Percentiles rank a stretch among this genome's conserved stretches.
Evolutionary conservation across 306 rosid genomes (phyloP).

Genomic region (Urtica urens): DNA sequence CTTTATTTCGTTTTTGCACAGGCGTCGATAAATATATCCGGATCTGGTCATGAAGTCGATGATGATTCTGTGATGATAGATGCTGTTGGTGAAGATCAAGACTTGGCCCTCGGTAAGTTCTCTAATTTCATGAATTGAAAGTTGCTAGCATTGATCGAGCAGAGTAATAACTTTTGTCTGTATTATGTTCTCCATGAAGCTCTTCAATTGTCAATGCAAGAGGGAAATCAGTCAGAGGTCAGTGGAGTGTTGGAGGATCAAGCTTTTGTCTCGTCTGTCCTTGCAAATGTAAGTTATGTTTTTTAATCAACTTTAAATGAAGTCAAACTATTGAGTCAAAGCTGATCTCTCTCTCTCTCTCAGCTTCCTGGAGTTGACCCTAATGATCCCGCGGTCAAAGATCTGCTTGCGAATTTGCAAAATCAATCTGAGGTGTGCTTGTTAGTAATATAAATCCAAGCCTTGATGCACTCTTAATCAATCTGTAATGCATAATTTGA

Average conservation of each 20-base stretch:
- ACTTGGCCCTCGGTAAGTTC: conserved; percentile 25
- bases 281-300: conserved; percentile 21
- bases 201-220: conserved; percentile 37
- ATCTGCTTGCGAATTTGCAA: conserved; percentile 26
- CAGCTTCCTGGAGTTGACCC: conserved; percentile 42
- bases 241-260: conserved; percentile 32
- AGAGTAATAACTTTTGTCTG: background rate
- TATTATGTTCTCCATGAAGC: conserved; percentile 16
- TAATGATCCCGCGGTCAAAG: conserved; percentile 32
- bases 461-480: background rate
- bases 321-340: background rate
- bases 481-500: background rate
- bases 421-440: conserved; percentile 18
- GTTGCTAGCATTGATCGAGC: background rate
- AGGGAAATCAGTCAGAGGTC: conserved; percentile 15
- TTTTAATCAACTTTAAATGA: background rate
- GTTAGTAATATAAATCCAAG: background rate
- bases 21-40: conserved; percentile 28
- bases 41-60: conserved; percentile 14
- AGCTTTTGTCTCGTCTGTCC: conserved; percentile 25
- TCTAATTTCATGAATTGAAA: background rate
- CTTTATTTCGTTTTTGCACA: conserved; percentile 21
- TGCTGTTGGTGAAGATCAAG: conserved; percentile 20
- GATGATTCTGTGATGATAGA: conserved; percentile 32
- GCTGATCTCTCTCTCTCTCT: conserved; percentile 3